These are phyloP conservation scores for Harringtonia lauricola DNA, from an alignment of 2,329 filamentous ascomycete genomes.

Conservation along the genomic window DNA sequence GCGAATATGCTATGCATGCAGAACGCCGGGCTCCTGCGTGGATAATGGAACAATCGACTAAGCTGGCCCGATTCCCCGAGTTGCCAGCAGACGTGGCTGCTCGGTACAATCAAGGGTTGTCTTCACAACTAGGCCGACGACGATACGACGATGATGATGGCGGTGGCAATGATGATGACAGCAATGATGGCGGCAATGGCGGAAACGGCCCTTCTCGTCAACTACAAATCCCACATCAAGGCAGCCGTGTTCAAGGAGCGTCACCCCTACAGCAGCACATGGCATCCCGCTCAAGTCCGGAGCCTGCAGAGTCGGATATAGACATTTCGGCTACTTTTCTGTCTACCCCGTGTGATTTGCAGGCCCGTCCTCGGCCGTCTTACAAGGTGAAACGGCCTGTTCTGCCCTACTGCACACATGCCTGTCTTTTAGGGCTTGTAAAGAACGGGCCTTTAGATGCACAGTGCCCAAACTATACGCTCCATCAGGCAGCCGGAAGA, in stretches of 20 bases:
- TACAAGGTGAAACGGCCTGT: slow-evolving; percentile 1
- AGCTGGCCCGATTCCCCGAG: slow-evolving; percentile 4
- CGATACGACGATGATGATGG: background rate
- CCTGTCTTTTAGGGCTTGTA: slow-evolving; percentile 6
- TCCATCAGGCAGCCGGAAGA: slow-evolving; percentile 2
- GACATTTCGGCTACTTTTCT: slow-evolving; percentile 6
- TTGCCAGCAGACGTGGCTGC: slow-evolving; percentile 3
- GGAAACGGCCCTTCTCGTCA: slow-evolving; percentile 1
- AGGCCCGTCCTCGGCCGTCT: slow-evolving; percentile 3
- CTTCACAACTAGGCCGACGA: slow-evolving; percentile 2
- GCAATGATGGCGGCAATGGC: background rate
- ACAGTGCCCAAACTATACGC: slow-evolving; percentile 5
- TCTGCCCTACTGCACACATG: slow-evolving; percentile 9
- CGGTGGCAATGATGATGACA: background rate
- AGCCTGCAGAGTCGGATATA: background rate
- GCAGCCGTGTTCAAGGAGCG: background rate
- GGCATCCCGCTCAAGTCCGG: slow-evolving; percentile 1
- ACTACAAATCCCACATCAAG: background rate
- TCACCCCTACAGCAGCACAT: slow-evolving; percentile 4
- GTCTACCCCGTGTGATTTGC: slow-evolving; percentile 5
- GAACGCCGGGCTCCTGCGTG: slow-evolving; percentile 3
- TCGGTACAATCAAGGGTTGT: background rate
- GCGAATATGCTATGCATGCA: slow-evolving; percentile 4
- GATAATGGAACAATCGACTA: slow-evolving; percentile 2
- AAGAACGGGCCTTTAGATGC: slow-evolving; percentile 1